A percentile compares a stretch with the other conserved stretches of the same genome.
phyloP scores from a whole-genome alignment of 2,329 filamentous ascomycete genomes.

The Thelonectria blattea region DNA sequence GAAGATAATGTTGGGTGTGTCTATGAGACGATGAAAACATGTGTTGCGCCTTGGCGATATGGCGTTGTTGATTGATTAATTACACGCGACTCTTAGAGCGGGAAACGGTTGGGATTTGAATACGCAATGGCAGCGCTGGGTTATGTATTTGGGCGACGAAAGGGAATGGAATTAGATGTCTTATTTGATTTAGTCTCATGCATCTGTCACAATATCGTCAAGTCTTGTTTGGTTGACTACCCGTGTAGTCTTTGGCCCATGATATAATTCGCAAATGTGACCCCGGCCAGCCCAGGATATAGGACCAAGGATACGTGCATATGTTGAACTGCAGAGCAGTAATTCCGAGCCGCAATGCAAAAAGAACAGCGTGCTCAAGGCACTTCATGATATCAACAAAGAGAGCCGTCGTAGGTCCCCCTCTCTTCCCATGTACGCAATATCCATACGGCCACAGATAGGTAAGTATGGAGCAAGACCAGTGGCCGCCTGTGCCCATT shows the following conservation, averaged over 20 bases:
- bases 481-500: neutral
- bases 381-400: neutral
- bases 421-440: neutral
- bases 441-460: conserved; percentile 1
- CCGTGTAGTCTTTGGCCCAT: too few species aligned
- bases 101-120: neutral
- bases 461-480: neutral
- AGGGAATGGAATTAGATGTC: too few species aligned
- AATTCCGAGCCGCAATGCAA: neutral
- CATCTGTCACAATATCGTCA: too few species aligned
- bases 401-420: neutral
- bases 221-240: too few species aligned
- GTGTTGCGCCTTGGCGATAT: neutral
- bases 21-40: neutral
- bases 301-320: too few species aligned
- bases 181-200: too few species aligned
- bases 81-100: neutral
- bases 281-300: too few species aligned
- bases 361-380: neutral
- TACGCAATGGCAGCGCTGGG: too few species aligned
- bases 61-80: neutral
- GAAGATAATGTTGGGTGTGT: neutral
- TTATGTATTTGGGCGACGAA: neutral
- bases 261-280: too few species aligned
- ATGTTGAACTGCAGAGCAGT: neutral